A percentile compares a stretch with the other conserved stretches of the same genome.
phyloP scores from a whole-genome alignment of 352 stramenopile species.

The Globisporangium recalcitrans region DNA sequence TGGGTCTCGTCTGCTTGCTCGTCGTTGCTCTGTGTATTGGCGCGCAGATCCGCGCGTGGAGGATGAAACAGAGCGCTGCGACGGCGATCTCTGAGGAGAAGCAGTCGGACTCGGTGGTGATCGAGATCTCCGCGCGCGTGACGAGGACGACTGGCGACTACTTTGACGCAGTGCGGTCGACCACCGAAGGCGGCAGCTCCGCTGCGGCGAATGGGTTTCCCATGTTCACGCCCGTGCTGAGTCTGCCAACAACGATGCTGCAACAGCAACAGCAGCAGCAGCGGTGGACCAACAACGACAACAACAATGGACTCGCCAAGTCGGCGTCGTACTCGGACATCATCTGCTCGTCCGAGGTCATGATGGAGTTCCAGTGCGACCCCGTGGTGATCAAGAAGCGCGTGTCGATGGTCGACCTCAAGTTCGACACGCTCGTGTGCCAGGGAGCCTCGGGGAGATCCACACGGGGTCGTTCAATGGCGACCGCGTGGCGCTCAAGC shows the following conservation, averaged over 20 bases:
- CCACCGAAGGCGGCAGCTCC: not conserved
- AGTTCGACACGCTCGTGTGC: conserved; percentile 31
- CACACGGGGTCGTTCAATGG: conserved; percentile 28
- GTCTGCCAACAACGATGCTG: conserved; percentile 10
- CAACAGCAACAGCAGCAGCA: conserved; percentile 5
- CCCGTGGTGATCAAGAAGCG: conserved; percentile 35
- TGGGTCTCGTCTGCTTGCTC: conserved; percentile 8
- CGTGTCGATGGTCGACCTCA: conserved; percentile 49
- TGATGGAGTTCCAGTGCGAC: conserved; percentile 49
- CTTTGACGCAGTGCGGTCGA: not conserved
- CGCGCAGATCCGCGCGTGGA: not conserved
- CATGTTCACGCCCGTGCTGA: conserved; percentile 19
- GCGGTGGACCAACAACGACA: conserved; percentile 7
- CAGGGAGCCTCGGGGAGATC: conserved; percentile 40
- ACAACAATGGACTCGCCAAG: conserved; percentile 15
- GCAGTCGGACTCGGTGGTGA: not conserved
- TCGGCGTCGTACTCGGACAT: conserved; percentile 40
- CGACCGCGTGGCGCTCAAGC: conserved; percentile 40
- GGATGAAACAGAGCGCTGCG: not conserved
- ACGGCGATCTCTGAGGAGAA: conserved; percentile 5
- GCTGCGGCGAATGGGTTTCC: not conserved
- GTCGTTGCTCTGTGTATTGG: not conserved
- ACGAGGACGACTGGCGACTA: not conserved
- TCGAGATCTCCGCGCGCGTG: not conserved
- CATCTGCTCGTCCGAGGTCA: conserved; percentile 36